These are phyloP conservation scores for Aureobasidium melanogenum DNA, from an alignment of 2,329 filamentous ascomycete species.

Conservation along the genomic window DNA sequence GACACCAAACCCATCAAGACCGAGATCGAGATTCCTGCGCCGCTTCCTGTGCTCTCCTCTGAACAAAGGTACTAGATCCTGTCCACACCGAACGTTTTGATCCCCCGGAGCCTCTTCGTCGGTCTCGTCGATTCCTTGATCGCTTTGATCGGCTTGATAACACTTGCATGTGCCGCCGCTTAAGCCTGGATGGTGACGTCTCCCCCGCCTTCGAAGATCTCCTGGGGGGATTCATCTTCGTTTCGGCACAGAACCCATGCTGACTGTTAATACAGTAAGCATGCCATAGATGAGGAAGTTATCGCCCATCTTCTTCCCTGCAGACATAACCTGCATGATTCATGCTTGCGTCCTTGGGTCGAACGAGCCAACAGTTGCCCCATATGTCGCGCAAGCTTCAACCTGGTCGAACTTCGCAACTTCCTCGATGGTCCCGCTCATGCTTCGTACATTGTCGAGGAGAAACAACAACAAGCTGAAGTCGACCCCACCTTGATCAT, in stretches of 20 bases:
- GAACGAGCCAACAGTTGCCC: conserved; percentile 96
- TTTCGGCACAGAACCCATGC: conserved; percentile 13
- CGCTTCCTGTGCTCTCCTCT: neutral
- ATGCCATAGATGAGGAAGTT: conserved; percentile 37
- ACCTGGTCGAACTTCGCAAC: conserved; percentile 76
- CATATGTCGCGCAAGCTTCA: conserved; percentile 88
- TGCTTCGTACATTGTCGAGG: conserved; percentile 59
- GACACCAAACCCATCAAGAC: neutral
- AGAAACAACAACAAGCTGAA: conserved; percentile 83
- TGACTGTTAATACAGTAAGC: conserved; percentile 22
- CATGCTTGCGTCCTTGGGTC: conserved; percentile 88
- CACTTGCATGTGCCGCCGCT: conserved; percentile 25
- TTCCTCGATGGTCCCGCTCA: conserved; percentile 56
- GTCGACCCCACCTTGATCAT: conserved; percentile 74
- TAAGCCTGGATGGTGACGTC: conserved; percentile 32
- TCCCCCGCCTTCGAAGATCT: conserved; percentile 20
- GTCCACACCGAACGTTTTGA: neutral
- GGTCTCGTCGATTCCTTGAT: conserved; percentile 20
- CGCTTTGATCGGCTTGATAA: conserved; percentile 32
- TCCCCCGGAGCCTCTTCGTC: conserved; percentile 13
- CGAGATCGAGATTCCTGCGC: neutral
- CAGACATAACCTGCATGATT: conserved; percentile 85
- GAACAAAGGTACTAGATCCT: conserved; percentile 11
- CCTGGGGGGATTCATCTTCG: conserved; percentile 19
- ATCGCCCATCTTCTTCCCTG: conserved; percentile 64